Conservation (phyloP, 371 early-diverging fungal genomes). For the Mucor sp. region DNA sequence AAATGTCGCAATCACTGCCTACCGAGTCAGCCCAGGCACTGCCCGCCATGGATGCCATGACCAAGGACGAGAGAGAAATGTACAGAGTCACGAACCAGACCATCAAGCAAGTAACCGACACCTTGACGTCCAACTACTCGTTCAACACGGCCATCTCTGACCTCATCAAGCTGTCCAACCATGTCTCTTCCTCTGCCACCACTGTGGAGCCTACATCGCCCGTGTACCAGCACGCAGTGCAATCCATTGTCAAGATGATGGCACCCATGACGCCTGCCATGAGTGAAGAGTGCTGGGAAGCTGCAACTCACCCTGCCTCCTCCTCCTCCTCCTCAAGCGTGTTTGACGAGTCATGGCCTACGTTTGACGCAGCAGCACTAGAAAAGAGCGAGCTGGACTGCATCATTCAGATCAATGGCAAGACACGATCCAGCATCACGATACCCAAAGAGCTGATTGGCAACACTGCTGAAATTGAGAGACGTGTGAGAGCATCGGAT, state of each 20-base stretch:
- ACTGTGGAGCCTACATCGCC: slow-evolving; percentile 30
- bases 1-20: slow-evolving; percentile 23
- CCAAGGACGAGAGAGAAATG: slow-evolving; percentile 59
- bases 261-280: slow-evolving; percentile 76
- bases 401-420: slow-evolving; percentile 78
- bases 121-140: slow-evolving; percentile 59
- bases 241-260: slow-evolving; percentile 70
- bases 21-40: background rate
- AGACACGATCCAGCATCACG: slow-evolving; percentile 70
- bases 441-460: slow-evolving; percentile 47
- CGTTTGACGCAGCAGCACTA: slow-evolving; percentile 54
- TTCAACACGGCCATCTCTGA: slow-evolving; percentile 84
- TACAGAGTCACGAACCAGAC: slow-evolving; percentile 45
- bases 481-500: slow-evolving; percentile 45
- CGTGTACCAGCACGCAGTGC: slow-evolving; percentile 60
- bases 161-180: slow-evolving; percentile 83
- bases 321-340: slow-evolving; percentile 32
- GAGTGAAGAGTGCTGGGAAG: slow-evolving; percentile 78
- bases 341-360: slow-evolving; percentile 69
- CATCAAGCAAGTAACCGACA: slow-evolving; percentile 64
- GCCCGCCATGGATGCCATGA: slow-evolving; percentile 42
- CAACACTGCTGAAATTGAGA: slow-evolving; percentile 43
- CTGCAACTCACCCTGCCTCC: background rate
- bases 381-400: slow-evolving; percentile 55
- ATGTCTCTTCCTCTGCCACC: slow-evolving; percentile 28